Conservation (phyloP, 345 rosid genomes). For the Lumnitzera racemosa region DNA sequence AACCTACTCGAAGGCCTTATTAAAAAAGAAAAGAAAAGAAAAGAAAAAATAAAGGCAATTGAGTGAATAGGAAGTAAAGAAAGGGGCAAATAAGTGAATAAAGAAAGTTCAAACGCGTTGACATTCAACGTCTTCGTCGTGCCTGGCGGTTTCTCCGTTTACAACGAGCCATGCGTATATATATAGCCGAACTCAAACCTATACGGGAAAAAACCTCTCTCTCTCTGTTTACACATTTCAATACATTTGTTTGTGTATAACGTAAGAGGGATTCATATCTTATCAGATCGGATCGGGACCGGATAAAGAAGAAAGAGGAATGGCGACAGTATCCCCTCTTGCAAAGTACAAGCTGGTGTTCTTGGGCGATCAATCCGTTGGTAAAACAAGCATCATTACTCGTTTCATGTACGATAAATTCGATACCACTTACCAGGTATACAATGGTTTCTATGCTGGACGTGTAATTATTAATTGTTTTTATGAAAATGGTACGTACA, state of each 20-base stretch:
- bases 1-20: too few relatives aligned
- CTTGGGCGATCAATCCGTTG: slow-evolving; percentile 83
- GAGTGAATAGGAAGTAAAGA: too few relatives aligned
- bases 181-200: background rate
- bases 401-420: slow-evolving; percentile 95
- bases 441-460: too few relatives aligned
- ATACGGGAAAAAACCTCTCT: background rate
- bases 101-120: too few relatives aligned
- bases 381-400: slow-evolving; percentile 89
- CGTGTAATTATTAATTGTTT: too few relatives aligned
- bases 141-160: slow-evolving; percentile 4
- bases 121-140: background rate
- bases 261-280: background rate
- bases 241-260: background rate
- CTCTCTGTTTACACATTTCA: background rate
- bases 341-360: slow-evolving; percentile 81
- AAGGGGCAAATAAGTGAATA: too few relatives aligned
- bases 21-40: too few relatives aligned
- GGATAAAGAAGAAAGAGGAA: slow-evolving; percentile 9
- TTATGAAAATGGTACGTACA: too few relatives aligned
- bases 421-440: slow-evolving; percentile 86
- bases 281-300: slow-evolving; percentile 8
- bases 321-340: slow-evolving; percentile 79
- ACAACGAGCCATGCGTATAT: slow-evolving; percentile 5
- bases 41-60: too few relatives aligned